Percentiles rank a stretch among this genome's conserved stretches.
Conservation (phyloP, 2,329 filamentous ascomycete species). For the Paecilomyces sp. region DNA sequence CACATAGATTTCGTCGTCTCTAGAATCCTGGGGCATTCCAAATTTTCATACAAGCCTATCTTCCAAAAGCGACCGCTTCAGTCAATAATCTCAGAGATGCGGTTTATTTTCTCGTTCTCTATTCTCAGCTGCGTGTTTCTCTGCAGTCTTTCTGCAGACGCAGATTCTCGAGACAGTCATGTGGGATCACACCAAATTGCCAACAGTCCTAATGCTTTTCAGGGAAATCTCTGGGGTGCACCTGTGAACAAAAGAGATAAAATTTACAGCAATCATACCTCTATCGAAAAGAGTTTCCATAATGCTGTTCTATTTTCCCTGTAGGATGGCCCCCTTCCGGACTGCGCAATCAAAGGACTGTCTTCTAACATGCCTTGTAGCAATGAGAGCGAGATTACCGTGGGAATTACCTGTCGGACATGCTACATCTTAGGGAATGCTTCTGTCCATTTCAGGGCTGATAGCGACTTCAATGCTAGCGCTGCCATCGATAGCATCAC, state of each 20-base stretch:
- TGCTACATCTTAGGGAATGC: not conserved
- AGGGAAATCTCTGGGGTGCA: not conserved
- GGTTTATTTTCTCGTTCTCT: not conserved
- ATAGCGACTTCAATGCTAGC: not conserved
- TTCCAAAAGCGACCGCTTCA: not conserved
- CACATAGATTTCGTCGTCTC: not conserved
- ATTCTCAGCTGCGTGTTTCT: not conserved
- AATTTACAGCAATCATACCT: not conserved
- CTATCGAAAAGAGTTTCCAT: not conserved
- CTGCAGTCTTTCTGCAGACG: not conserved
- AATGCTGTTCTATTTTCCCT: not conserved
- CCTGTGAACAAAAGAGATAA: not conserved
- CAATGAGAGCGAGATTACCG: no score
- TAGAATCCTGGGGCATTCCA: not conserved
- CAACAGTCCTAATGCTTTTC: not conserved
- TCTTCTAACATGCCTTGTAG: no score
- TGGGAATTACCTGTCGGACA: not conserved
- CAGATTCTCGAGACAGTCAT: not conserved
- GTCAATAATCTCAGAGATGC: not conserved
- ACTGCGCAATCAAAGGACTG: no score
- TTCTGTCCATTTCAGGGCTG: not conserved
- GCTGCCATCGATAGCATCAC: not conserved
- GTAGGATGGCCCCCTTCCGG: not conserved
- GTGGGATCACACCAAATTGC: not conserved
- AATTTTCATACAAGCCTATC: not conserved